Evolutionary conservation across 75 land plant species (phyloP).

Genomic region (Sequoiadendron giganteum): DNA sequence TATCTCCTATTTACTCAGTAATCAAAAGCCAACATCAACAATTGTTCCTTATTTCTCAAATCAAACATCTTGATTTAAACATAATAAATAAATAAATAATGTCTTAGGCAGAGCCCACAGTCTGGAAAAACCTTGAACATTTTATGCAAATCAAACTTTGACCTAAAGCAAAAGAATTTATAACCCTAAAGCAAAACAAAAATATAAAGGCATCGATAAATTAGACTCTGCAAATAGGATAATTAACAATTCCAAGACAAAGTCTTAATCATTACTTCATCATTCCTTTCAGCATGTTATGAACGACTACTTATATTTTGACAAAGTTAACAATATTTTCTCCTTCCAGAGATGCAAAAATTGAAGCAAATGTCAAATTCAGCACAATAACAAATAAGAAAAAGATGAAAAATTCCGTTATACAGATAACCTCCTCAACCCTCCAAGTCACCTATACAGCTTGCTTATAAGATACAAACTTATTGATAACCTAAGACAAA

Average conservation of each 20-base stretch:
- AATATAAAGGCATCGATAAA: neutral
- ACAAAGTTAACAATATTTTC: too few relatives aligned
- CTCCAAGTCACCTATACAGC: neutral
- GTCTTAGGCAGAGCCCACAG: neutral
- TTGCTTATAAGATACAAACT: neutral
- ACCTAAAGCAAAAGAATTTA: neutral
- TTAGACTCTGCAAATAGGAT: neutral
- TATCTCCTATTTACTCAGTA: too few relatives aligned
- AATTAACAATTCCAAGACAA: neutral
- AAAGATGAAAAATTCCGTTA: neutral
- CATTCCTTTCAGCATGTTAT: too few relatives aligned
- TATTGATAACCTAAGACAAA: neutral
- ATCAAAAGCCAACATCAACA: neutral
- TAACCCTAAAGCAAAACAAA: too few relatives aligned
- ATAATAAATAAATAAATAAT: neutral
- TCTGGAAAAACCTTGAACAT: neutral
- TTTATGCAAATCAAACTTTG: neutral
- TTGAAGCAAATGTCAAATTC: too few relatives aligned
- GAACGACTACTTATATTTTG: too few relatives aligned
- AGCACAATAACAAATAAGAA: too few relatives aligned
- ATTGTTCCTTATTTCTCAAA: neutral
- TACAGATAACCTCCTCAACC: neutral
- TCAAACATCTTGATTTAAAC: neutral
- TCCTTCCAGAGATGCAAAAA: too few relatives aligned
- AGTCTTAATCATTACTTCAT: neutral